Conservation (phyloP, 495 filamentous ascomycete species). For the Viridothelium virens region DNA sequence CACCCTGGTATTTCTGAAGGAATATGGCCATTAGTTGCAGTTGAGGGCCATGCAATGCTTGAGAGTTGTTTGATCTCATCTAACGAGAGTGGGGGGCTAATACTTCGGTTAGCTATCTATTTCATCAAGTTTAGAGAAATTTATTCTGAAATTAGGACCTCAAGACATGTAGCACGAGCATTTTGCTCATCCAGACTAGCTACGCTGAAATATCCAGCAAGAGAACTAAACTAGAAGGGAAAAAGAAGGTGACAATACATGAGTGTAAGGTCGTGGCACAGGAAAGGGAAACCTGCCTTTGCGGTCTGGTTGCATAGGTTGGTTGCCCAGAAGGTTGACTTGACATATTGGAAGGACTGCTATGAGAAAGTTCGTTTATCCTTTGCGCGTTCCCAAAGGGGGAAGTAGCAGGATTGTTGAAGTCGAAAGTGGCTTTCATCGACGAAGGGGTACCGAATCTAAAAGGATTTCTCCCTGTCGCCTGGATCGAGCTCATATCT, state of each 20-base stretch:
- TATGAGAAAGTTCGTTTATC: background rate
- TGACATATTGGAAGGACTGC: background rate
- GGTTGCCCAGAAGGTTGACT: background rate
- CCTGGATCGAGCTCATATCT: slow-evolving; percentile 6
- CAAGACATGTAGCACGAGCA: too few species aligned
- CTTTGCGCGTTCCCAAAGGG: background rate
- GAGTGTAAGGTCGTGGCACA: background rate
- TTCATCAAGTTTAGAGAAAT: background rate
- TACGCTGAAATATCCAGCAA: too few species aligned
- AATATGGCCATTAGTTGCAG: background rate
- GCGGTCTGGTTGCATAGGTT: background rate
- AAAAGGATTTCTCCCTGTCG: background rate
- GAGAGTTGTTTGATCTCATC: background rate
- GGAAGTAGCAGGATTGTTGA: background rate
- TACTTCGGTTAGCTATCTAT: background rate
- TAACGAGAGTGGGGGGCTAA: background rate
- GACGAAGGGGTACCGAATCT: background rate
- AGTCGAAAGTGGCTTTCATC: background rate
- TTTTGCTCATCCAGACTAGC: too few species aligned
- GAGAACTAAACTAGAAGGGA: too few species aligned
- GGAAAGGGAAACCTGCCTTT: slow-evolving; percentile 1
- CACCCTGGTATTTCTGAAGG: background rate
- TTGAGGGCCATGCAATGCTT: slow-evolving; percentile 1
- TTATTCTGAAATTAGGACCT: too few species aligned
- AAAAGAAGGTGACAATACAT: background rate